Percentiles rank a stretch among this genome's conserved stretches.
Conservation (phyloP, 441 rosid genomes). For the Gossypium davidsonii region DNA sequence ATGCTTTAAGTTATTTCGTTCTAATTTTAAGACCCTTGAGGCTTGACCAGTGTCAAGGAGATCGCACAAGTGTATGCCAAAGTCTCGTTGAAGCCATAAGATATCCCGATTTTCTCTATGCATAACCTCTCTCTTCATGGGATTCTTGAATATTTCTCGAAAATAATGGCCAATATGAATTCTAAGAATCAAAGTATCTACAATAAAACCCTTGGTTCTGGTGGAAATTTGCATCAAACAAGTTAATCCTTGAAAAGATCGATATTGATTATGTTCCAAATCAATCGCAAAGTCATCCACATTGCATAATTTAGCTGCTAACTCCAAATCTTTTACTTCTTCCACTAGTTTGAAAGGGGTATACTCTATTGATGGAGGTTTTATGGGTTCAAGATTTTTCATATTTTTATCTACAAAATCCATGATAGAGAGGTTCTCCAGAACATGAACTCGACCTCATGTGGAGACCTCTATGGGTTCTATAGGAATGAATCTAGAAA, state of each 20-base stretch:
- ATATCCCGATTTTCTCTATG: conserved; percentile 96
- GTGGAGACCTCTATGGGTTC: no score
- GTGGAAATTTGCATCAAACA: conserved; percentile 75
- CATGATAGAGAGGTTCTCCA: conserved; percentile 62
- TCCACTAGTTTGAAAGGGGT: conserved; percentile 69
- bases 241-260: conserved; percentile 88
- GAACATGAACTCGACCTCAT: background rate
- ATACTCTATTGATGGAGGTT: conserved; percentile 40
- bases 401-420: conserved; percentile 57
- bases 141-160: conserved; percentile 80
- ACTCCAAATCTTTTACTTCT: conserved; percentile 65
- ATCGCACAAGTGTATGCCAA: conserved; percentile 89
- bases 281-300: conserved; percentile 83
- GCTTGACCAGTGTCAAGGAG: conserved; percentile 99
- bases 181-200: conserved; percentile 79
- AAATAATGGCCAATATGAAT: conserved; percentile 70
- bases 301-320: conserved; percentile 51
- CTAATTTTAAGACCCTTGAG: conserved; percentile 77
- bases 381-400: conserved; percentile 31
- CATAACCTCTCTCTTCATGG: conserved; percentile 86
- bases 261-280: conserved; percentile 90
- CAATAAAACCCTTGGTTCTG: conserved; percentile 72
- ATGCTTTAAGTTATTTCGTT: conserved; percentile 73
- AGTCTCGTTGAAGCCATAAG: conserved; percentile 88
- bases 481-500: no score